Evolutionary conservation across 768 basidiomycete genomes (phyloP).

Genomic region (Boletus sp.): DNA sequence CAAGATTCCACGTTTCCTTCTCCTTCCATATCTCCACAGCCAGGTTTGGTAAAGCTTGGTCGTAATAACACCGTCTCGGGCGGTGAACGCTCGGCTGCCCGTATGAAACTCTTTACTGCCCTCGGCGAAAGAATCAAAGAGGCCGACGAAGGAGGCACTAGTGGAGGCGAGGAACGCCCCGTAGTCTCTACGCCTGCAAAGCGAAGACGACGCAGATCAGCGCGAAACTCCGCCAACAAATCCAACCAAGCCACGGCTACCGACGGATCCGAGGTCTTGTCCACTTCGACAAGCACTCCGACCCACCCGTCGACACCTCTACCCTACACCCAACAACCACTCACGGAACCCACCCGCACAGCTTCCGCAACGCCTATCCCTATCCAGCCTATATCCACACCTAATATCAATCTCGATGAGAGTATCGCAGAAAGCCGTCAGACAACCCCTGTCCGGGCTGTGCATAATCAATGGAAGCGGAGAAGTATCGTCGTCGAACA

Average conservation of each 20-base stretch:
- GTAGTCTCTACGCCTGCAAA: constrained; percentile 45
- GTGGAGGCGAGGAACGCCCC: constrained; percentile 55
- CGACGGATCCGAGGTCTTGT: constrained; percentile 44
- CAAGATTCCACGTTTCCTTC: constrained; percentile 57
- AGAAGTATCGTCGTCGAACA: constrained; percentile 70
- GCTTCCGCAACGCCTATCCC: constrained; percentile 31
- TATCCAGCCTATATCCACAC: constrained; percentile 24
- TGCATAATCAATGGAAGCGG: constrained; percentile 46
- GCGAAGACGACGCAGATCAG: constrained; percentile 57
- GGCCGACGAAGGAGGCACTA: constrained; percentile 60
- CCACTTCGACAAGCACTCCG: constrained; percentile 58
- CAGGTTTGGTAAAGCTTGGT: constrained; percentile 45
- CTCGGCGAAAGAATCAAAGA: constrained; percentile 60
- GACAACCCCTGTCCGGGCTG: constrained; percentile 33
- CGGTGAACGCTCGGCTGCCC: constrained; percentile 72
- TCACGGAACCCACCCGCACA: constrained; percentile 27
- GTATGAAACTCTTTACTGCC: constrained; percentile 63
- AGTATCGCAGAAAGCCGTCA: constrained; percentile 31
- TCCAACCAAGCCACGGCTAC: constrained; percentile 41
- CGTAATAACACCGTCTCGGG: constrained; percentile 84
- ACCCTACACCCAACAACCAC: constrained; percentile 37
- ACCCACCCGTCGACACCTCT: constrained; percentile 51
- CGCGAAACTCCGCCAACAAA: constrained; percentile 35
- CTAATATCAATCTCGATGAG: constrained; percentile 31
- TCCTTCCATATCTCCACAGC: constrained; percentile 46